These are phyloP conservation scores for Nannochloropsis oceanica DNA, from an alignment of 108 stramenopile species.

Conservation along the genomic window DNA sequence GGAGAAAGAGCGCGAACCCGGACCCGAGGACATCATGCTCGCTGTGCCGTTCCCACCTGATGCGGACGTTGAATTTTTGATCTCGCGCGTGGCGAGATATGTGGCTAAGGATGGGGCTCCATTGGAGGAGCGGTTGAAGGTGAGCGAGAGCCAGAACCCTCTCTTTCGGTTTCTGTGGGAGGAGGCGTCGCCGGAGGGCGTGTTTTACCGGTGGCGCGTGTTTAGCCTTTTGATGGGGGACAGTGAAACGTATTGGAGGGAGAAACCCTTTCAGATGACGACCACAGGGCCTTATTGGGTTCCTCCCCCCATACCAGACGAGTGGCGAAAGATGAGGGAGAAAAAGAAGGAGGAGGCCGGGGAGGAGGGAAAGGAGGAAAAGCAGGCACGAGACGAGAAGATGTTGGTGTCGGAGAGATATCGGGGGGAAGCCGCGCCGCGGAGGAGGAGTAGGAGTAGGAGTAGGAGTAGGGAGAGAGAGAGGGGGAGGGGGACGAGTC, in stretches of 20 bases:
- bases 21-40: background rate
- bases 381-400: no score
- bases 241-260: conserved; percentile 26
- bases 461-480: conserved; percentile 30
- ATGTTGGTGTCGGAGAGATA: no score
- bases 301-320: conserved; percentile 20
- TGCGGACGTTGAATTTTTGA: background rate
- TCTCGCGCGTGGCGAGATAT: background rate
- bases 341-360: no score
- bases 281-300: conserved; percentile 34
- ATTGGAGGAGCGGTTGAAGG: background rate
- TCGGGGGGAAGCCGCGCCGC: no score
- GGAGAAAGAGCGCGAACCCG: background rate
- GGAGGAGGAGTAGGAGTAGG: conserved; percentile 1
- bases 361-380: background rate
- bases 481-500: conserved; percentile 26
- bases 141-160: background rate
- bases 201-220: conserved; percentile 7
- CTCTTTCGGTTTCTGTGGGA: background rate
- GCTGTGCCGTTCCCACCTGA: background rate
- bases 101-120: conserved; percentile 27
- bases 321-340: conserved; percentile 17
- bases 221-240: conserved; percentile 33
- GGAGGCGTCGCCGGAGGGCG: background rate
- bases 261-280: conserved; percentile 35